Conservation (phyloP, 805 yeast species). For the Metschnikowia drakensbergensis region DNA sequence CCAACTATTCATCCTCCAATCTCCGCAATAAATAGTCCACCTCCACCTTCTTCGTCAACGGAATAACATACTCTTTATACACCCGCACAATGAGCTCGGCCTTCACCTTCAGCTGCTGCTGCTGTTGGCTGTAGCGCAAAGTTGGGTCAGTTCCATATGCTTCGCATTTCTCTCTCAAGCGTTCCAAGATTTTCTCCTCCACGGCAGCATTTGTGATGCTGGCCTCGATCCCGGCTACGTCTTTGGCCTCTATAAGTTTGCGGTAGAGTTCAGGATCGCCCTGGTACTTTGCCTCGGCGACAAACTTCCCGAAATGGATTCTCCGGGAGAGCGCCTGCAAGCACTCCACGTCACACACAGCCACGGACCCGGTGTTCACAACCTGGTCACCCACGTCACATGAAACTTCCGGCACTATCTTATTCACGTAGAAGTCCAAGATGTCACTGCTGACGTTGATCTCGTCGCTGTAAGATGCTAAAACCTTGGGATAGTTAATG, state of each 20-base stretch:
- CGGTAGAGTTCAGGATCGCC: conserved; percentile 61
- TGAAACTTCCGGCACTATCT: conserved; percentile 73
- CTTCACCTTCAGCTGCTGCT: conserved; percentile 70
- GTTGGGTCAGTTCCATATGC: conserved; percentile 89
- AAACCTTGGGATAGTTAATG: conserved; percentile 69
- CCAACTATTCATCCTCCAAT: conserved; percentile 13
- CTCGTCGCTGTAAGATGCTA: conserved; percentile 71
- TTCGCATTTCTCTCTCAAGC: conserved; percentile 76
- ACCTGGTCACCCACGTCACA: conserved; percentile 66
- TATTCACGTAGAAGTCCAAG: conserved; percentile 58
- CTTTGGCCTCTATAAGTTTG: conserved; percentile 59
- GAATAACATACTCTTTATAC: conserved; percentile 85
- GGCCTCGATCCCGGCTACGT: conserved; percentile 66
- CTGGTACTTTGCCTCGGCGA: conserved; percentile 90
- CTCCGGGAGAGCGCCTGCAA: conserved; percentile 86
- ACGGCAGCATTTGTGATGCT: conserved; percentile 86
- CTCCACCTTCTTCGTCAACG: conserved; percentile 92
- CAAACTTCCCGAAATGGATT: conserved; percentile 95
- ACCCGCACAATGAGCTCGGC: conserved; percentile 80
- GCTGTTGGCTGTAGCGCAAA: conserved; percentile 57
- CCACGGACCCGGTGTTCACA: conserved; percentile 86
- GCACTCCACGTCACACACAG: conserved; percentile 78
- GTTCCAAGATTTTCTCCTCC: conserved; percentile 74
- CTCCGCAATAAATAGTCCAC: conserved; percentile 85
- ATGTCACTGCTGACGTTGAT: conserved; percentile 74